Conservation (phyloP, 139 green algal genomes). For the Chlamydomonas incerta region DNA sequence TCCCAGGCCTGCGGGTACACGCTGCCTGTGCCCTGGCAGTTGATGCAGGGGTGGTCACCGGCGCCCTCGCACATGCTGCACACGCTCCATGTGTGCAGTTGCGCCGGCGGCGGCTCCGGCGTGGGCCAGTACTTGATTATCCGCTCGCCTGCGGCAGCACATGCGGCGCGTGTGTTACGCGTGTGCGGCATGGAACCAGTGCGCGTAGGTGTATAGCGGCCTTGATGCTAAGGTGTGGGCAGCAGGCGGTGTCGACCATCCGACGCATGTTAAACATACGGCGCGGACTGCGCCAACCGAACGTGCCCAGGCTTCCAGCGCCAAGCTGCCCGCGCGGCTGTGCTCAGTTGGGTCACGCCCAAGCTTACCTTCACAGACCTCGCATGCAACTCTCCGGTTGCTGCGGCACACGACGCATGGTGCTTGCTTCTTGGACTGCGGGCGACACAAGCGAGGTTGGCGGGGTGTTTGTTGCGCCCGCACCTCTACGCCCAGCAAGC, state of each 20-base stretch:
- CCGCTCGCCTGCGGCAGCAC: conserved; percentile 36
- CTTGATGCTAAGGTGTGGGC: no score
- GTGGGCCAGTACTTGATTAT: conserved; percentile 43
- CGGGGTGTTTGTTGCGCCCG: no score
- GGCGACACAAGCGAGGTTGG: no score
- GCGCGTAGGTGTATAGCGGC: no score
- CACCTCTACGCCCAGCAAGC: no score
- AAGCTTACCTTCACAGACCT: conserved; percentile 60
- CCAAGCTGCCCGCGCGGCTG: no score
- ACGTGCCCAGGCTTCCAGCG: no score
- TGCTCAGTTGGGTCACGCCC: not conserved
- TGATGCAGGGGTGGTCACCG: conserved; percentile 62
- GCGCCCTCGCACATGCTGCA: conserved; percentile 64
- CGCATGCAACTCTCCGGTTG: conserved; percentile 43
- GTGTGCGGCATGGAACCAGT: no score
- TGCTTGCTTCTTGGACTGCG: conserved; percentile 40
- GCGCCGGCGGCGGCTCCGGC: not conserved
- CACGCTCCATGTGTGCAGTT: conserved; percentile 34
- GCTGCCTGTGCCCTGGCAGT: conserved; percentile 54
- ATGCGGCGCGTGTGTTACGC: no score
- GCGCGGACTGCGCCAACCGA: no score
- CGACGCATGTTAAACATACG: no score
- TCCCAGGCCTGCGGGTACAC: conserved; percentile 15
- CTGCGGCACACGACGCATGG: conserved; percentile 43
- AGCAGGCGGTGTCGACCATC: no score